phyloP scores from a whole-genome alignment of 139 green algal genomes.

The Picochlorum costavermella region DNA sequence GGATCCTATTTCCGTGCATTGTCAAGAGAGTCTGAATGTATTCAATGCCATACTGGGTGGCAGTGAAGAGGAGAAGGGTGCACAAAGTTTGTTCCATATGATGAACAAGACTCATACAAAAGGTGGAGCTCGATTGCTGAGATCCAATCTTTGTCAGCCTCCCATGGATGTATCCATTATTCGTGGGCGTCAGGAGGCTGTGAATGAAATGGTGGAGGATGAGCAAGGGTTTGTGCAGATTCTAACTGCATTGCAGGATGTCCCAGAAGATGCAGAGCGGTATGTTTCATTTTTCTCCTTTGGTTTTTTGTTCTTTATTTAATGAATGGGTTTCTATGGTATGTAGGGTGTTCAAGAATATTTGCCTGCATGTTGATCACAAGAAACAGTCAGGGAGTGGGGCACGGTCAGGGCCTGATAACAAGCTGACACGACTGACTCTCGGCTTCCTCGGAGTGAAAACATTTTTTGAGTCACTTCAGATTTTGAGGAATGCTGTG shows the following conservation, averaged over 20 bases:
- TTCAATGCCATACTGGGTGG: too few relatives aligned
- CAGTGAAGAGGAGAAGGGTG: too few relatives aligned
- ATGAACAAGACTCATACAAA: slow-evolving; percentile 49
- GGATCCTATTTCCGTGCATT: too few relatives aligned
- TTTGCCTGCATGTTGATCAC: too few relatives aligned
- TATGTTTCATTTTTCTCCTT: too few relatives aligned
- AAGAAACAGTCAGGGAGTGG: too few relatives aligned
- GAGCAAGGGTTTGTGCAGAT: slow-evolving; percentile 18
- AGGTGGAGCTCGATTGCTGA: slow-evolving; percentile 53
- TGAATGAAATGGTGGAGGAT: slow-evolving; percentile 40
- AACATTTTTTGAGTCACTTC: slow-evolving; percentile 10
- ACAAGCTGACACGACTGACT: too few relatives aligned
- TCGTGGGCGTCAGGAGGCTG: slow-evolving; percentile 40
- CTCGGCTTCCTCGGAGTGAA: not conserved
- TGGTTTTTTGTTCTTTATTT: too few relatives aligned
- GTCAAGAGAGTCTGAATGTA: too few relatives aligned
- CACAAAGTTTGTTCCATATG: slow-evolving; percentile 13
- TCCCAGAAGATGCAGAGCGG: slow-evolving; percentile 52
- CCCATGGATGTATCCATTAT: slow-evolving; percentile 65
- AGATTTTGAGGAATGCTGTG: not conserved
- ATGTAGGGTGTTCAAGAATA: too few relatives aligned
- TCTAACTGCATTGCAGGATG: slow-evolving; percentile 17
- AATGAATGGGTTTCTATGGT: too few relatives aligned
- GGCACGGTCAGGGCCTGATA: too few relatives aligned
- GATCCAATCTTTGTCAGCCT: slow-evolving; percentile 77